phyloP scores from a whole-genome alignment of 306 rosid genomes.

The Oemleria cerasiformis region DNA sequence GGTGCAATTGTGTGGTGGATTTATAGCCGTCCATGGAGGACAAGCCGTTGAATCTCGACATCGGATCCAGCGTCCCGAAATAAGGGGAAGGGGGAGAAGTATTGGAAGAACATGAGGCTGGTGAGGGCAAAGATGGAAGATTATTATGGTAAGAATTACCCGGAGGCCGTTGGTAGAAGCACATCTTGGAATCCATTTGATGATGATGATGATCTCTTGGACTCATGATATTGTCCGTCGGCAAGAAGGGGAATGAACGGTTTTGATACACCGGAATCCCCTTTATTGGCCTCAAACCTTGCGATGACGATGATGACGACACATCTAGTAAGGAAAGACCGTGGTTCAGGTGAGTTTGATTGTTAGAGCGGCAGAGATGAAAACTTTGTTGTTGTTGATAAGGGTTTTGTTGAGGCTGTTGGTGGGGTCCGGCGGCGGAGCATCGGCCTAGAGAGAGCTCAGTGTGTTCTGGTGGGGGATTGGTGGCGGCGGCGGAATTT shows the following conservation, averaged over 20 bases:
- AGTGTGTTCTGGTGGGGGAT: conserved; percentile 19
- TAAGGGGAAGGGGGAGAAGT: conserved; percentile 3
- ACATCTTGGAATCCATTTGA: conserved; percentile 46
- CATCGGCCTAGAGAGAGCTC: conserved; percentile 73
- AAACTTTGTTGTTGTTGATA: conserved; percentile 9
- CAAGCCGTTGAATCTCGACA: conserved; percentile 54
- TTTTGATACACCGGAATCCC: conserved; percentile 87
- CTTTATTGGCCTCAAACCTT: conserved; percentile 64
- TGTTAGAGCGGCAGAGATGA: conserved; percentile 9
- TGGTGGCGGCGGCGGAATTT: conserved; percentile 28
- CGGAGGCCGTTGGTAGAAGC: conserved; percentile 49
- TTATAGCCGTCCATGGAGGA: conserved; percentile 35
- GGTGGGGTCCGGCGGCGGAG: conserved; percentile 25
- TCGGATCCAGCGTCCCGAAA: conserved; percentile 45
- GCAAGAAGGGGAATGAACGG: conserved; percentile 78
- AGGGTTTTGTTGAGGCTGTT: conserved; percentile 25
- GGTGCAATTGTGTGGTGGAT: conserved; percentile 60
- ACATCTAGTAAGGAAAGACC: conserved; percentile 58
- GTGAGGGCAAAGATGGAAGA: neutral
- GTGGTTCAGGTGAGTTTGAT: conserved; percentile 29
- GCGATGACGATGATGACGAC: conserved; percentile 46
- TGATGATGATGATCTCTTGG: conserved; percentile 37
- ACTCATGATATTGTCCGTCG: conserved; percentile 21
- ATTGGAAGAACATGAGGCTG: neutral
- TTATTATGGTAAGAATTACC: conserved; percentile 17